These are phyloP conservation scores for Vanderwaltozyma tropicalis DNA, from an alignment of 805 yeast species.

Conservation along the genomic window DNA sequence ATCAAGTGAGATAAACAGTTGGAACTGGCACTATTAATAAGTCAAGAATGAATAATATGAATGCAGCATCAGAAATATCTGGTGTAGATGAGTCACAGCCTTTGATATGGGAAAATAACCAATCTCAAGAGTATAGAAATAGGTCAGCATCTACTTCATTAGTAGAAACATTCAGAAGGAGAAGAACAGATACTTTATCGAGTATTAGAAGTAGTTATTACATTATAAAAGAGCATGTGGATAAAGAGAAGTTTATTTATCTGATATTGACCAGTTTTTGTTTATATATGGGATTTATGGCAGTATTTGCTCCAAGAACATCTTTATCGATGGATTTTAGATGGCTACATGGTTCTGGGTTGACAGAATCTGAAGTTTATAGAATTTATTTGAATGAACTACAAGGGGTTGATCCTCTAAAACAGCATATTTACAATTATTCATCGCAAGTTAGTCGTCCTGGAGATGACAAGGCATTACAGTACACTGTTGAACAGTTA, in stretches of 20 bases:
- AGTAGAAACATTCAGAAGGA: constrained; percentile 8
- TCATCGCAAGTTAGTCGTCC: constrained; percentile 24
- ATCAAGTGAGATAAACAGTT: too few species aligned
- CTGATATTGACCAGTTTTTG: constrained; percentile 16
- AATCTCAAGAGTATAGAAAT: background rate
- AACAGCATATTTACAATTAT: constrained; percentile 18
- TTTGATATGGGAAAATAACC: constrained; percentile 1
- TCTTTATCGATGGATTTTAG: constrained; percentile 73
- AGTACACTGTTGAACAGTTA: constrained; percentile 42
- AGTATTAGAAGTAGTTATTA: constrained; percentile 23
- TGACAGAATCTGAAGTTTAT: constrained; percentile 62
- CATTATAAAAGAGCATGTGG: constrained; percentile 22
- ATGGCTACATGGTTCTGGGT: constrained; percentile 53
- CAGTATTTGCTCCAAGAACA: constrained; percentile 75
- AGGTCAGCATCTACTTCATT: background rate
- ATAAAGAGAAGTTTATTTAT: constrained; percentile 21
- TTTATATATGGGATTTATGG: constrained; percentile 39
- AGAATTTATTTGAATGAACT: constrained; percentile 43
- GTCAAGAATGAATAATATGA: too few species aligned
- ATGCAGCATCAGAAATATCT: background rate
- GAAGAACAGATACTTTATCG: constrained; percentile 23
- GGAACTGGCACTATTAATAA: too few species aligned
- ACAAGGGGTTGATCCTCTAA: constrained; percentile 27
- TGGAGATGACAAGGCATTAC: constrained; percentile 36
- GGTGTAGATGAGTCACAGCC: constrained; percentile 1